Evolutionary conservation across 2,329 filamentous ascomycete species (phyloP).

Genomic region (Blumeriella jaapii): DNA sequence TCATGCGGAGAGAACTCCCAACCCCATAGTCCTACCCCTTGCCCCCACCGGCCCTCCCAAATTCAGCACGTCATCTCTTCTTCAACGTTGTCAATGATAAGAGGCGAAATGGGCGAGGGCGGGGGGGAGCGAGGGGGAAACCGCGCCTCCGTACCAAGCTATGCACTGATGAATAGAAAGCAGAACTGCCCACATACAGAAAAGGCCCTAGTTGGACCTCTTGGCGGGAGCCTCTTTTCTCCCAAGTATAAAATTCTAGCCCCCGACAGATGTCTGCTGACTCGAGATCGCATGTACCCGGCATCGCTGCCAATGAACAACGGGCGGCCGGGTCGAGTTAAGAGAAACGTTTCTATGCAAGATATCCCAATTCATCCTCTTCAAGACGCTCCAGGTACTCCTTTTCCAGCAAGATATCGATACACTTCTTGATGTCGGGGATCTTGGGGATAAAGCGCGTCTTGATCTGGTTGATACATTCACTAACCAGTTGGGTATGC

Average conservation of each 20-base stretch:
- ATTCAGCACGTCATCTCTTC: no score
- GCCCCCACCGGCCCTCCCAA: no score
- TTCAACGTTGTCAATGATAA: no score
- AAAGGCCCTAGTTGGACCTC: no score
- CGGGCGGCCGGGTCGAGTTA: constrained; percentile 4
- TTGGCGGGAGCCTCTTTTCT: constrained; percentile 2
- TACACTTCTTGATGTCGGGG: constrained; percentile 97
- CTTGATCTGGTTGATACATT: constrained; percentile 92
- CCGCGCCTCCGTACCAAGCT: no score
- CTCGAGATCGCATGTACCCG: no score
- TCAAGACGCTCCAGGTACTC: constrained; percentile 95
- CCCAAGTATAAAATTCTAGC: constrained; percentile 1
- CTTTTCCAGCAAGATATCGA: constrained; percentile 96
- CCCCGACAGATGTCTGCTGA: no score
- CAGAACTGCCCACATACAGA: constrained; percentile 14
- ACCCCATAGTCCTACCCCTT: no score
- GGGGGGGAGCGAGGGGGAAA: no score
- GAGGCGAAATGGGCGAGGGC: no score
- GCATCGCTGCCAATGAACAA: constrained; percentile 11
- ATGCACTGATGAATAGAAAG: constrained; percentile 3
- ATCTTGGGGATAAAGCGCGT: constrained; percentile 88
- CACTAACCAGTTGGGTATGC: constrained; percentile 84
- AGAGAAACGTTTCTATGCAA: constrained; percentile 49
- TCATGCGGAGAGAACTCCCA: no score
- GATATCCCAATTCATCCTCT: constrained; percentile 86